These are phyloP conservation scores for Penicillium daleae DNA, from an alignment of 495 filamentous ascomycete species.

Conservation along the genomic window DNA sequence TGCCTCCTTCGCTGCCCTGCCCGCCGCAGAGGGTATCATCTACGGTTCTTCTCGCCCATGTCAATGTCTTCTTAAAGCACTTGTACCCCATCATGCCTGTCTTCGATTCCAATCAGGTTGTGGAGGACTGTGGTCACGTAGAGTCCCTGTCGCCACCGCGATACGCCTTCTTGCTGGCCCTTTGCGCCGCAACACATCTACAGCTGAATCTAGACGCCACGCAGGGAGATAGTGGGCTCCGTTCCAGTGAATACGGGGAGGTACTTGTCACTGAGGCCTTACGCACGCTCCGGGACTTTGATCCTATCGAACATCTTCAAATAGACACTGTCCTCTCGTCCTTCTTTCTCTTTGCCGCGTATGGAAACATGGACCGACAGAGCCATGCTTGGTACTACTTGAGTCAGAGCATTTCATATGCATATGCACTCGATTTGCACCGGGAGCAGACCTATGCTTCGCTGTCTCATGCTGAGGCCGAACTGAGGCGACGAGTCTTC, in stretches of 20 bases:
- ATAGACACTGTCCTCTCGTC: not conserved
- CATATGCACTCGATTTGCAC: not conserved
- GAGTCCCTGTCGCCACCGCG: not conserved
- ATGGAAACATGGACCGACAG: not conserved
- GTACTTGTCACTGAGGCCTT: not conserved
- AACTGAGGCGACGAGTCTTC: not conserved
- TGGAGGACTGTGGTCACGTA: not conserved
- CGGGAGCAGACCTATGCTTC: not conserved
- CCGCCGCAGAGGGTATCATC: not conserved
- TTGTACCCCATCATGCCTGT: not conserved
- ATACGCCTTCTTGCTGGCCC: not conserved
- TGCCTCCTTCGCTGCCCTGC: not conserved
- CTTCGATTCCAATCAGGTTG: not conserved
- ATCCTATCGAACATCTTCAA: not conserved
- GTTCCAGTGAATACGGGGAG: not conserved
- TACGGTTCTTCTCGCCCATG: not conserved
- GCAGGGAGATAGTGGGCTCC: not conserved
- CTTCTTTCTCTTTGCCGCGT: not conserved
- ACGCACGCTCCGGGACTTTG: not conserved
- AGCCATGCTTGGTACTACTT: not conserved
- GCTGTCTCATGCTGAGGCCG: not conserved
- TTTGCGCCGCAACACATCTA: not conserved
- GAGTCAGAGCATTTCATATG: not conserved
- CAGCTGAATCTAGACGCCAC: not conserved
- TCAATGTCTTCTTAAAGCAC: not conserved